phyloP scores from a whole-genome alignment of 2,329 filamentous ascomycete genomes.

The Pseudopithomyces chartarum region DNA sequence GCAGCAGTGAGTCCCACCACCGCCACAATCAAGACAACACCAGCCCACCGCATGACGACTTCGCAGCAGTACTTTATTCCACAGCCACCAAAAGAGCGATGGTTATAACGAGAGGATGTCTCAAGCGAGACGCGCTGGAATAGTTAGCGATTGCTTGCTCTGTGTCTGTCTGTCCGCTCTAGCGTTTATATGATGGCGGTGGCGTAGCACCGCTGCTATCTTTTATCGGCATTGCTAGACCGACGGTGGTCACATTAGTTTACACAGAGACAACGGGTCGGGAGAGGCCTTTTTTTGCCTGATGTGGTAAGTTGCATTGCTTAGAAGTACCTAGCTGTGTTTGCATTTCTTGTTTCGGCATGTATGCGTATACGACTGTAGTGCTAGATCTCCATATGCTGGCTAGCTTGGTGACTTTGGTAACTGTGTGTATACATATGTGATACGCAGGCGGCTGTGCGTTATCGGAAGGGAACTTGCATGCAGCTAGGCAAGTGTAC shows the following conservation, averaged over 20 bases:
- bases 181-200: conserved; percentile 10
- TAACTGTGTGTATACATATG: too few species aligned
- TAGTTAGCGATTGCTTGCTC: background rate
- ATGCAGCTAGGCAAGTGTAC: too few species aligned
- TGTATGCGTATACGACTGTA: too few species aligned
- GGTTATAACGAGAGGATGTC: conserved; percentile 1
- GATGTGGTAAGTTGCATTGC: background rate
- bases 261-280: conserved; percentile 9
- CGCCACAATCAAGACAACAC: conserved; percentile 2
- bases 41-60: conserved; percentile 6
- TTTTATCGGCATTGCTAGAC: background rate
- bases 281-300: conserved; percentile 3
- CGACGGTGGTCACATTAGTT: conserved; percentile 2
- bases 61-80: background rate
- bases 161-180: conserved; percentile 1
- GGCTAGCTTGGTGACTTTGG: too few species aligned
- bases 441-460: too few species aligned
- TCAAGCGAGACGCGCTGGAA: conserved; percentile 5
- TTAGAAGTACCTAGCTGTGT: background rate
- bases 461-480: too few species aligned
- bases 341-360: too few species aligned
- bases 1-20: conserved; percentile 6
- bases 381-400: too few species aligned
- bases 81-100: background rate
- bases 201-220: background rate